Evolutionary conservation across 306 rosid species (phyloP), one percentile per base, ranked within the genome.

Genomic region (Castanea mollissima): DNA sequence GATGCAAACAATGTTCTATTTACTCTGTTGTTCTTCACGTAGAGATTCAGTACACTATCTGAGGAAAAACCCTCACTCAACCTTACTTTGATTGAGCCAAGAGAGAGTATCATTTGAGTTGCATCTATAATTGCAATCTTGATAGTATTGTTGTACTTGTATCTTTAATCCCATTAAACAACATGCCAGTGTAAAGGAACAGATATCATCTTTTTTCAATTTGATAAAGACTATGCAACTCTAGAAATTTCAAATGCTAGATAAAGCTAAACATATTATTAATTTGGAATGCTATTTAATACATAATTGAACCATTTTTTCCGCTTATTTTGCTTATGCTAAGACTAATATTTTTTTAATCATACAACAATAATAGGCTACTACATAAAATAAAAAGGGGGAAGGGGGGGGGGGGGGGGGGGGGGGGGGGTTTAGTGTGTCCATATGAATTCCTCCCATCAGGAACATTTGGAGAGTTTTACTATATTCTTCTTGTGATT

Each of bases 401-500:
- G 7, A 2, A 10, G 0, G 1, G 6, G 1, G 6, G 6, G 6
- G 35, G 0, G 6, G 35, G 6, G 35, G 0, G 2, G 38, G 38
- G 1, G 1, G 2, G n/a, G n/a, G n/a, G n/a, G n/a, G n/a, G n/a
- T n/a, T 38, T 7, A 38, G 11, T 8, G 46, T 41, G 46, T 8
- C 46, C 46, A 41, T 54, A 46, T 35, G 13, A 52, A 70, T 59
- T 25, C 46, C 71, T 79, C 32, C 7, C 31, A 7, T 55, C 76
- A 0, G 16, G 14, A 68, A 8, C 7, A 23, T 64, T 32, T 49
- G 77, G 75, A 57, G 35, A 69, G 31, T 80, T 73, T 73, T 59
- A 75, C 57, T 29, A 6, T 55, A 69, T 44, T 32, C 34, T 73
- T 13, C 34, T 56, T 71, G 55, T 74, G 70, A n/a, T 62, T n/a